phyloP scores from a whole-genome alignment of 352 stramenopile species.

The Aphanomyces invadans region DNA sequence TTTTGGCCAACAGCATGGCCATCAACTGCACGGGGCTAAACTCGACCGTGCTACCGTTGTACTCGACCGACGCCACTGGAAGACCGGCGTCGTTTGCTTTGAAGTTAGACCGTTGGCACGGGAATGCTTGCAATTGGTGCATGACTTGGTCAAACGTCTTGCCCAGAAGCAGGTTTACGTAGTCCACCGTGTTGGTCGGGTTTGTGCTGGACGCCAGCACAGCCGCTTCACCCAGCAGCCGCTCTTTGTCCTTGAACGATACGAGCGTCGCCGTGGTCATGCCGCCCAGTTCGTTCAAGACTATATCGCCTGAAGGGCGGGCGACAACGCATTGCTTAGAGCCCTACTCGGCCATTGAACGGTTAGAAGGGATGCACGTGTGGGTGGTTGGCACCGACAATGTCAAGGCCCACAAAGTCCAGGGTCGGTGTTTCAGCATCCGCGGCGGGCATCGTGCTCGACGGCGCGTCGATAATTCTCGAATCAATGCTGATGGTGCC shows the following conservation, averaged over 20 bases:
- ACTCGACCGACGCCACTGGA: constrained; percentile 59
- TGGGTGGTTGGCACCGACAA: constrained; percentile 39
- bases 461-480: not conserved
- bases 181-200: constrained; percentile 70
- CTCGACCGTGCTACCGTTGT: constrained; percentile 33
- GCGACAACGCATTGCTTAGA: constrained; percentile 73
- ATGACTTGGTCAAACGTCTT: constrained; percentile 40
- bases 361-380: constrained; percentile 11
- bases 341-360: constrained; percentile 33
- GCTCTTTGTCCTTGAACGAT: constrained; percentile 82
- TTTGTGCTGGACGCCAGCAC: constrained; percentile 80
- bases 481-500: too few relatives aligned
- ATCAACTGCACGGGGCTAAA: constrained; percentile 70
- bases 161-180: constrained; percentile 56
- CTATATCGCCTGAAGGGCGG: constrained; percentile 59
- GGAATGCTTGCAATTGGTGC: constrained; percentile 34
- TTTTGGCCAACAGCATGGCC: constrained; percentile 72
- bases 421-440: not conserved
- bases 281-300: constrained; percentile 82
- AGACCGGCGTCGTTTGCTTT: constrained; percentile 26
- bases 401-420: constrained; percentile 62
- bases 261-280: constrained; percentile 83
- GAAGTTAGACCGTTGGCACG: constrained; percentile 47
- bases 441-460: not conserved
- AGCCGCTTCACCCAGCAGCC: constrained; percentile 75